Base-by-base conservation (phyloP, 1,139 yeast species). In the Taiozyma sp. region DNA sequence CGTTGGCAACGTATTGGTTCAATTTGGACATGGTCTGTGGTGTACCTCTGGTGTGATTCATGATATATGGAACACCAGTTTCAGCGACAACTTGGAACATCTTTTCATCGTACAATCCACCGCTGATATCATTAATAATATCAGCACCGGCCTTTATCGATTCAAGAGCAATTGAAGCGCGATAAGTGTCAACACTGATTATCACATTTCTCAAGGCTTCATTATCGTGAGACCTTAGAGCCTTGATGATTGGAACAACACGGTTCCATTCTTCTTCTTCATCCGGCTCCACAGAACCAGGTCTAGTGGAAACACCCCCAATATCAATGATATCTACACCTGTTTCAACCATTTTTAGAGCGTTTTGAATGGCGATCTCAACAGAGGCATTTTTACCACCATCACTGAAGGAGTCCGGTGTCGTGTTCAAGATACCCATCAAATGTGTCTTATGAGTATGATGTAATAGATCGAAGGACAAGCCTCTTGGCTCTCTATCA, bases 351-450 rank as follows among this genome's bases (percentile, higher is more conserved):
- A 83, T 74, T 30, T 65, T 56, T 50, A 68, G 62, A 0, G 80
- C 77, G 3, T 64, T 60, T 1, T 55, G 57, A 1, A 77, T 57
- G 2, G 81, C 77, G 29, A 70, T 68, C 0, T 70, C 71, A 4
- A 77, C 57, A 3, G 59, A 53, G 6, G 69, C 65, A 28, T 73
- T 59, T 28, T 62, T 61, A 0, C 95, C 91, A 1, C 96, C 98
- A 67, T 95, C 99, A 48, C 97, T 88, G 63, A 93, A 93, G 0
- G 97, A 90, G 65, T 95, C 98, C 0, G 98, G 97, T 0, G 99
- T 93, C 22, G 86, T 77, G 62, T 93, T 93, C 52, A 93, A 67
- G 46, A 93, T 84, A 1, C 91, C 96, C 99, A 93, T 93, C 47
- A 90, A 67, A 44, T 71, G 63, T 0, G 88, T 81, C 19, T 67